A percentile compares a stretch with the other conserved stretches of the same genome.
These are phyloP conservation scores for Cryptococcus sp. DNA, from an alignment of 1,284 basidiomycete genomes.

Conservation along the genomic window DNA sequence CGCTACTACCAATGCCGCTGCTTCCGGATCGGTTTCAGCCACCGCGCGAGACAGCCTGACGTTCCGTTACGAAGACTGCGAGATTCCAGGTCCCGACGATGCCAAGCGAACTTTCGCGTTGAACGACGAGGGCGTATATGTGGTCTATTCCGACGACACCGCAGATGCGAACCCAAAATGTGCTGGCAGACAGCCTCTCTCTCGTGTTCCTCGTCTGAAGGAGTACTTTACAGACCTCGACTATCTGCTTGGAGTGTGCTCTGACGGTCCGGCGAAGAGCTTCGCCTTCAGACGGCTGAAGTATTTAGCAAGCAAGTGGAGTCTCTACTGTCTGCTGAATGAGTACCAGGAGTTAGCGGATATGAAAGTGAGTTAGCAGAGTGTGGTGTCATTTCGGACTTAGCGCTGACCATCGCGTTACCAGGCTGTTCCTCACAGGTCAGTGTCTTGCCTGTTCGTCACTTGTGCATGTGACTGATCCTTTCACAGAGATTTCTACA, in stretches of 20 bases:
- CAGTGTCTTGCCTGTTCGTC: conserved; percentile 17
- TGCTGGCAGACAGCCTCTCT: conserved; percentile 61
- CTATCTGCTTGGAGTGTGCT: conserved; percentile 78
- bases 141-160: conserved; percentile 62
- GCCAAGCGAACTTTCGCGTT: conserved; percentile 64
- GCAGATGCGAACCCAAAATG: conserved; percentile 2
- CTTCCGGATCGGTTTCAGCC: conserved; percentile 2
- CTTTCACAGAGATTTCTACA: conserved; percentile 86
- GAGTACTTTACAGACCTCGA: conserved; percentile 99
- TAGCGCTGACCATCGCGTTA: not conserved
- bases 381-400: not conserved
- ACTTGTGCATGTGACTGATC: not conserved
- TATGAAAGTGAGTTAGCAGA: conserved; percentile 67
- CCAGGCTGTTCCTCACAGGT: conserved; percentile 73
- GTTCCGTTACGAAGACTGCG: conserved; percentile 68
- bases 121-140: conserved; percentile 83
- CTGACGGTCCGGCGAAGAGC: conserved; percentile 92
- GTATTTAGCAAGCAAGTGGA: conserved; percentile 94
- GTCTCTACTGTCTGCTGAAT: conserved; percentile 88
- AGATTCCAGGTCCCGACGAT: conserved; percentile 61
- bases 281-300: conserved; percentile 92
- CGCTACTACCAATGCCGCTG: conserved; percentile 6
- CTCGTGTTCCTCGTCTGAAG: conserved; percentile 78
- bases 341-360: conserved; percentile 93
- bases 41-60: conserved; percentile 35